These are phyloP conservation scores for Alliaria petiolata DNA, from an alignment of 345 rosid species.

Conservation along the genomic window DNA sequence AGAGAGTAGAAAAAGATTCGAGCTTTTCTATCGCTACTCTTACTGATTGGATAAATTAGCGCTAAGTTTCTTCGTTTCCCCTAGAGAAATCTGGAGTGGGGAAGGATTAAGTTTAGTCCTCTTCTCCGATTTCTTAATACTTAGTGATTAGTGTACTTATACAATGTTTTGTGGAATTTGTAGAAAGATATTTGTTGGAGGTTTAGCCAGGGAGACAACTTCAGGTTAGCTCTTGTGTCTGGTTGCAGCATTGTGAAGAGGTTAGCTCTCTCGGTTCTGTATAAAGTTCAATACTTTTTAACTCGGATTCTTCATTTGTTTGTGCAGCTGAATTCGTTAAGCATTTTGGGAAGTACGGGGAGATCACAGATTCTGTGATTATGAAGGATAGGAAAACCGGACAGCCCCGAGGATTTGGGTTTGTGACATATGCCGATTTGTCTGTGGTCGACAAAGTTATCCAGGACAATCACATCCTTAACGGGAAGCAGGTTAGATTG, in stretches of 20 bases:
- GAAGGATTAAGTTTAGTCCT: slow-evolving; percentile 11
- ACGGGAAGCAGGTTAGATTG: slow-evolving; percentile 74
- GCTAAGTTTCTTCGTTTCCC: not conserved
- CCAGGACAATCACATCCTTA: slow-evolving; percentile 64
- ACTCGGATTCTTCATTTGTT: slow-evolving; percentile 20
- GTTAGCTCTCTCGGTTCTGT: slow-evolving; percentile 9
- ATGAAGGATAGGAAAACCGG: slow-evolving; percentile 95
- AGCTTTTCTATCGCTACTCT: not conserved
- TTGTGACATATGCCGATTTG: slow-evolving; percentile 88
- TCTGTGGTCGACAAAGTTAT: slow-evolving; percentile 87
- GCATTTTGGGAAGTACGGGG: slow-evolving; percentile 87
- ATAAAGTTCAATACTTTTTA: not conserved
- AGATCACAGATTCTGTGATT: slow-evolving; percentile 90
- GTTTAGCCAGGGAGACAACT: slow-evolving; percentile 79
- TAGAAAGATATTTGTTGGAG: slow-evolving; percentile 87
- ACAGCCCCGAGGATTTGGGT: slow-evolving; percentile 95
- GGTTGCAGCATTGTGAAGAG: slow-evolving; percentile 27
- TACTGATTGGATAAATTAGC: not conserved
- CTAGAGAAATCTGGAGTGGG: slow-evolving; percentile 16
- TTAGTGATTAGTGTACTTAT: slow-evolving; percentile 31
- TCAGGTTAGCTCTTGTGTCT: slow-evolving; percentile 55
- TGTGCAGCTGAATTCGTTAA: slow-evolving; percentile 68
- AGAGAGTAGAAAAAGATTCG: not conserved
- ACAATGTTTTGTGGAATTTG: slow-evolving; percentile 41
- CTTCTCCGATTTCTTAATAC: slow-evolving; percentile 8